Percentiles rank a stretch among this genome's conserved stretches.
phyloP scores from a whole-genome alignment of 129 eudicot genomes.

The Artemisia argyi region DNA sequence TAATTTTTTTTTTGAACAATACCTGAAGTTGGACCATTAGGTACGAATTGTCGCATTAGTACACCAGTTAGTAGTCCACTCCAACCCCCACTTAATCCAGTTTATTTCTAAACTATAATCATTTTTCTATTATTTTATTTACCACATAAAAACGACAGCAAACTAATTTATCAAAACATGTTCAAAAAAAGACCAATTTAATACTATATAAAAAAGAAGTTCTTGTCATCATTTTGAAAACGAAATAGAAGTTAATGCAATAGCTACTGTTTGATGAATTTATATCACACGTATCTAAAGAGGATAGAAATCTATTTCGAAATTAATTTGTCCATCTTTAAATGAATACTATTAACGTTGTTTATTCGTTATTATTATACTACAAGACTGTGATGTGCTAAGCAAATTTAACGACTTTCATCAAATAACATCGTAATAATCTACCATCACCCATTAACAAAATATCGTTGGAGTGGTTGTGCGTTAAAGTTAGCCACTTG shows the following conservation, averaged over 20 bases:
- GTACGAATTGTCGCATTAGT: slow-evolving; percentile 15
- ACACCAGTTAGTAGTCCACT: slow-evolving; percentile 17
- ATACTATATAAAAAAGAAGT: not conserved
- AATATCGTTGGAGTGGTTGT: slow-evolving; percentile 2
- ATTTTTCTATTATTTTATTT: slow-evolving; percentile 1
- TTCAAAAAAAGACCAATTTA: not conserved
- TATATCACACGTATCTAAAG: too few species aligned
- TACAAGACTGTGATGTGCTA: not conserved
- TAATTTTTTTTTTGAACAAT: too few species aligned
- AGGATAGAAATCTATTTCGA: too few species aligned
- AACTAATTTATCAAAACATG: not conserved
- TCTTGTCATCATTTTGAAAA: too few species aligned
- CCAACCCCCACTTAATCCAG: slow-evolving; percentile 27
- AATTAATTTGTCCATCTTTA: too few species aligned
- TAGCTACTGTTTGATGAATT: not conserved
- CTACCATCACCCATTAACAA: not conserved
- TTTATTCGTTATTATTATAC: too few species aligned
- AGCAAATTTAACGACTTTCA: not conserved
- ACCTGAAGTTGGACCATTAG: slow-evolving; percentile 20
- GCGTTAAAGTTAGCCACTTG: slow-evolving; percentile 9
- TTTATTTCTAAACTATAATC: slow-evolving; percentile 12
- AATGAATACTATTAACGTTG: too few species aligned
- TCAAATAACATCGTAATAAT: not conserved
- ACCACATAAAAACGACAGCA: not conserved
- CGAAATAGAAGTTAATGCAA: not conserved